These are phyloP conservation scores for Salix koriyanagi DNA, from an alignment of 345 rosid genomes.

Conservation along the genomic window DNA sequence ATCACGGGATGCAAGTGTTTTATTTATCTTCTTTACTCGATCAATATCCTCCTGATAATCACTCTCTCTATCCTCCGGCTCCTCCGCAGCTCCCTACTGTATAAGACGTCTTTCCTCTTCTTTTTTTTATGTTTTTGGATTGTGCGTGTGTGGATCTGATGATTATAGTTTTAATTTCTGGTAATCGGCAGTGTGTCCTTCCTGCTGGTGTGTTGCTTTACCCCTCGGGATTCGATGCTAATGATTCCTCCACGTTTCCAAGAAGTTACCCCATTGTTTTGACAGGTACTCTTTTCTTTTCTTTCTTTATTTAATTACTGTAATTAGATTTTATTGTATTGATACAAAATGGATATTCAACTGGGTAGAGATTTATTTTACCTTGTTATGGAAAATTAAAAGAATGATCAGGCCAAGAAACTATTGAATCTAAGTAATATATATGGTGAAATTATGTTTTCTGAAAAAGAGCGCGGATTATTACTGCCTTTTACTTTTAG, in stretches of 20 bases:
- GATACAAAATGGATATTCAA: too few relatives aligned
- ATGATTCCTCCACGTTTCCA: conserved; percentile 57
- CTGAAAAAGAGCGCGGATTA: background rate
- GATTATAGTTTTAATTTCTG: background rate
- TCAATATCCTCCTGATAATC: conserved; percentile 74
- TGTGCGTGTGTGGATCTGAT: conserved; percentile 1
- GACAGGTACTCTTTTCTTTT: conserved; percentile 47
- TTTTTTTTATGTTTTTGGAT: background rate
- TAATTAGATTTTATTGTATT: background rate
- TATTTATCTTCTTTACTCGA: conserved; percentile 81
- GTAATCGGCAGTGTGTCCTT: conserved; percentile 62
- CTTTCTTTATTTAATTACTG: background rate
- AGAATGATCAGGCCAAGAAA: background rate
- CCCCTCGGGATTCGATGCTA: conserved; percentile 65
- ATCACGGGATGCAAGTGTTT: conserved; percentile 50
- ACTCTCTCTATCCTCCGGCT: conserved; percentile 67
- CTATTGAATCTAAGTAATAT: background rate
- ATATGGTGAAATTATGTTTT: background rate
- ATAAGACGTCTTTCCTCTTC: background rate
- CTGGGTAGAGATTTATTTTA: too few relatives aligned
- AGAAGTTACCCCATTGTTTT: conserved; percentile 94
- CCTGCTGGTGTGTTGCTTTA: conserved; percentile 87
- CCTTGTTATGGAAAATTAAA: too few relatives aligned
- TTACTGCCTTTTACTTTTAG: background rate
- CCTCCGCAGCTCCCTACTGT: conserved; percentile 98